Evolutionary conservation across 176 grass and related monocot species (phyloP), one percentile per base, ranked within the genome.

Genomic region (Phoenix roebelenii): DNA sequence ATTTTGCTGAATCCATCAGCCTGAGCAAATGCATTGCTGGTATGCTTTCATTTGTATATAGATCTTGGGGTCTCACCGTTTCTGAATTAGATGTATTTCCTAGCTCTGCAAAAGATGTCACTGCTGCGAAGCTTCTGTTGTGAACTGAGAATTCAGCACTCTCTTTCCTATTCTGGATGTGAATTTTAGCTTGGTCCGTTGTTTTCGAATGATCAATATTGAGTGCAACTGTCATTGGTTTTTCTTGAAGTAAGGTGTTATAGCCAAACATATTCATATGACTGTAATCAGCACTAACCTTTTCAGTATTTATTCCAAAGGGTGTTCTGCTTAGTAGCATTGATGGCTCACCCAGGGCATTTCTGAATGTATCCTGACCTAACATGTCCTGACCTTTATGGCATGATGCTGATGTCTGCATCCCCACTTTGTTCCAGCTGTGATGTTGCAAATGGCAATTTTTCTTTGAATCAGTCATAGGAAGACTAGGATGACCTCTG

Each of bases 11-110:
- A 72, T 97, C 81, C 60, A 90, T 72, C 14, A 85, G 66, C 64
- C 74, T 82, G 66, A 88, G 75, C 55, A 88, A 79, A 78, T 85
- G 75, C 29, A 80, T 76, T 7, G 76, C 73, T 28, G 76, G 67
- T 64, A 97, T 77, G 52, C 70, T 17, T 60, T 88, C 84, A 23
- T 72, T 97, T 64, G 30, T 71, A 65, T 77, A 74, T 12, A 74
- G 25, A 64, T 69, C 30, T 50, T 49, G 39, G 25, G 77, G 44
- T 30, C 60, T 57, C 51, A 17, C 4, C 54, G 66, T 77, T 72
- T 67, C 78, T 71, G 49, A 24, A 72, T 83, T 62, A 55, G 22
- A 63, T 19, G 66, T 17, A 29, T 58, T 85, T 64, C 18, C 54
- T 59, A 52, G 59, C 52, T 73, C 72, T 50, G 72, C 60, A 61